These are phyloP conservation scores for Cymbidium sinense DNA, from an alignment of 106 monocot species.

Conservation along the genomic window DNA sequence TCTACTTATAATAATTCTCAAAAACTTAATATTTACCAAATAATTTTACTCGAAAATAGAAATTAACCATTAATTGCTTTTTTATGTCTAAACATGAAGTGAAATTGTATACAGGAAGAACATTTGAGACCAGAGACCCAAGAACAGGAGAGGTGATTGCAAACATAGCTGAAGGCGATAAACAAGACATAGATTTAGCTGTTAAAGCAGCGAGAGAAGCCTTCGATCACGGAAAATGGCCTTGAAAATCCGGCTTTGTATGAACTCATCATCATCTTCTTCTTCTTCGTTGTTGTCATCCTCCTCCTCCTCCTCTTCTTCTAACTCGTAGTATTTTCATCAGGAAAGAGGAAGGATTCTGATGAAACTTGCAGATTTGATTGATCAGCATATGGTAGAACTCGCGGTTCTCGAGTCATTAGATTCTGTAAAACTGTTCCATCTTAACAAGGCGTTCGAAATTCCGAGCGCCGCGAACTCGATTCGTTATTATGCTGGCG, in stretches of 20 bases:
- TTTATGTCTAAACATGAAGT: no score
- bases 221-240: constrained; percentile 69
- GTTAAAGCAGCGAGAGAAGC: constrained; percentile 63
- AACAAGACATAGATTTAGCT: constrained; percentile 47
- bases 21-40: no score
- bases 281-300: background rate
- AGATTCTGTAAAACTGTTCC: constrained; percentile 51
- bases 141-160: constrained; percentile 49
- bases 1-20: no score
- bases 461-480: constrained; percentile 14
- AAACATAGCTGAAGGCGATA: constrained; percentile 53
- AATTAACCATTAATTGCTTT: no score
- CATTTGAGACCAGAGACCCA: constrained; percentile 55
- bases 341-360: constrained; percentile 62
- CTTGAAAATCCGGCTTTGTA: constrained; percentile 72
- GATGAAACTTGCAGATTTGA: constrained; percentile 53
- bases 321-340: background rate
- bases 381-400: constrained; percentile 42
- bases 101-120: constrained; percentile 36
- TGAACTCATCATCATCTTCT: no score
- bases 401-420: constrained; percentile 40
- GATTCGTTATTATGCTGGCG: constrained; percentile 60
- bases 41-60: no score
- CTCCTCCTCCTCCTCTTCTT: background rate
- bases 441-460: constrained; percentile 21